Evolutionary conservation across 164 flowering plant genomes (phyloP), one percentile per base, ranked within the genome.

Genomic region (Cinnamomum micranthum): DNA sequence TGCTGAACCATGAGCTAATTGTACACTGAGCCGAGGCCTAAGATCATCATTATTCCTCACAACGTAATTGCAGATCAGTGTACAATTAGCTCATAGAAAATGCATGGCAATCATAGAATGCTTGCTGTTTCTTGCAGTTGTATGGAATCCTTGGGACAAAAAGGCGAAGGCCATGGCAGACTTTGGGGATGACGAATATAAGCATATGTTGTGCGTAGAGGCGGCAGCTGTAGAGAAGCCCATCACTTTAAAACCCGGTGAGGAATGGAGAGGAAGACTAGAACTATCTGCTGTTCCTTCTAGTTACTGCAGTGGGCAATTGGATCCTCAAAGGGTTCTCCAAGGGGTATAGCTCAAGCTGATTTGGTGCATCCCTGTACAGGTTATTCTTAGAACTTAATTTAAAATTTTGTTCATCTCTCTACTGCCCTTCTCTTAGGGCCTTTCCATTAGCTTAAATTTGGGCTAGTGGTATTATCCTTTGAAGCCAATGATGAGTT

Each of bases 91-190:
- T 41, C 47, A 41, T 41, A 41, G 9, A 41, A 41, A 41, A 6
- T 41, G 47, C 47, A 41, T 41, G 47, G 11, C 10, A 41, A 41
- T 41, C 47, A 41, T 41, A 41, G 10, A 41, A 9, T 41, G 47
- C 47, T 41, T 41, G 47, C 47, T 41, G 47, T 31, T 50, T 62
- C 27, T 14, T 79, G 71, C 79, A 91, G 95, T 91, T 78, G 92
- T 91, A 17, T 91, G 95, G 95, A 91, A 91, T 81, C 95, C 95
- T 13, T 91, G 95, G 92, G 92, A 88, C 68, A 88, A 85, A 83
- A 91, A 87, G 83, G 89, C 95, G 33, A 91, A 87, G 84, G 85
- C 91, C 23, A 86, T 91, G 77, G 76, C 84, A 77, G 92, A 91
- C 82, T 85, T 91, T 71, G 95, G 92, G 66, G 92, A 91, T 77